phyloP scores from a whole-genome alignment of 2,329 filamentous ascomycete genomes.

The Fusarium hainanense region DNA sequence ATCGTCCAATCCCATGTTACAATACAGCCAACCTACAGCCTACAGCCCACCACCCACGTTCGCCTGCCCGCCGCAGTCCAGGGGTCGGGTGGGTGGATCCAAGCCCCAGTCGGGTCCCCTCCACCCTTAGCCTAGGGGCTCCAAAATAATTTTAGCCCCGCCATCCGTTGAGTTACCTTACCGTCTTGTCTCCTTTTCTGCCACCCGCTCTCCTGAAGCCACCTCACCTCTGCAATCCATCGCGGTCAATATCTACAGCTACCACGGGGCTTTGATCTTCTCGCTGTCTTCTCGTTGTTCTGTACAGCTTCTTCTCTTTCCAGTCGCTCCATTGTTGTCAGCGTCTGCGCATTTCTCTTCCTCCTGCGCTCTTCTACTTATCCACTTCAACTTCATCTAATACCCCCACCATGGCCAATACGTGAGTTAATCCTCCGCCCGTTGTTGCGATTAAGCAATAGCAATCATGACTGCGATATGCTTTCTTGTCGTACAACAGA shows the following conservation, averaged over 20 bases:
- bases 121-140: slow-evolving; percentile 38
- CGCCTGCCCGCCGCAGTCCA: slow-evolving; percentile 9
- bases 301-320: slow-evolving; percentile 43
- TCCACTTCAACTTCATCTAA: slow-evolving; percentile 29
- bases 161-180: slow-evolving; percentile 49
- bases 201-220: slow-evolving; percentile 41
- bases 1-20: slow-evolving; percentile 22
- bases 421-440: slow-evolving; percentile 48
- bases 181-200: slow-evolving; percentile 47
- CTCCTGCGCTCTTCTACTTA: slow-evolving; percentile 23
- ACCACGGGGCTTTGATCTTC: slow-evolving; percentile 44
- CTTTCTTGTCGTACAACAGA: neutral
- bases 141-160: slow-evolving; percentile 56
- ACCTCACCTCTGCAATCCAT: slow-evolving; percentile 35
- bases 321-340: slow-evolving; percentile 33
- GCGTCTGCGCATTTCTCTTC: slow-evolving; percentile 36
- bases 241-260: slow-evolving; percentile 47
- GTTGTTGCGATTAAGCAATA: slow-evolving; percentile 17
- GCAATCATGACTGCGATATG: slow-evolving; percentile 3
- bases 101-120: slow-evolving; percentile 9
- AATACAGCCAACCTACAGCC: neutral
- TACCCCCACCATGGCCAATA: slow-evolving; percentile 55
- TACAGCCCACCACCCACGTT: slow-evolving; percentile 2
- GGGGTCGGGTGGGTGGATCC: slow-evolving; percentile 21
- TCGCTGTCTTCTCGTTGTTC: slow-evolving; percentile 38